phyloP scores from a whole-genome alignment of 2,329 filamentous ascomycete genomes.

The Sporothrix luriei region DNA sequence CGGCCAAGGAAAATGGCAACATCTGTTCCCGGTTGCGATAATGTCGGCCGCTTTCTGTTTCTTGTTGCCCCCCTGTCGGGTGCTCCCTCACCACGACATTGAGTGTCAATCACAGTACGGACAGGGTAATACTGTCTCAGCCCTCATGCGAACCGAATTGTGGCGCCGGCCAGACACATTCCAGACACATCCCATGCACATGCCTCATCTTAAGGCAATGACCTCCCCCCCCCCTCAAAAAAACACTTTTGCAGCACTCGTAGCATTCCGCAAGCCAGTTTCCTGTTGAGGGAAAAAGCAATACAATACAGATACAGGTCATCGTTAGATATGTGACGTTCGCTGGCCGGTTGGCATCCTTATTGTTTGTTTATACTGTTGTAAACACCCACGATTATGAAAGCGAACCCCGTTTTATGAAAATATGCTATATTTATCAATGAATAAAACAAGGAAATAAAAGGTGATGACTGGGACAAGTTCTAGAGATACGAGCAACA shows the following conservation, averaged over 20 bases:
- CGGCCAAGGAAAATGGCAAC: not conserved
- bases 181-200: not conserved
- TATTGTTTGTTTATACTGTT: not conserved
- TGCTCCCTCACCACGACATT: not conserved
- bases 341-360: not conserved
- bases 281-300: not conserved
- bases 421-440: too few relatives aligned
- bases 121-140: not conserved
- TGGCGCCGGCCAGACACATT: not conserved
- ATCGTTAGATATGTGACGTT: not conserved
- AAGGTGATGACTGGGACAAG: too few relatives aligned
- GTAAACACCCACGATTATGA: not conserved
- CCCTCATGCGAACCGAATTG: not conserved
- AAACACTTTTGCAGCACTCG: too few relatives aligned
- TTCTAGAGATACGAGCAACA: too few relatives aligned
- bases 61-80: not conserved
- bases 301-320: too few relatives aligned
- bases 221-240: too few relatives aligned
- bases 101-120: not conserved
- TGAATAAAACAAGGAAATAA: too few relatives aligned
- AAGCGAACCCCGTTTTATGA: too few relatives aligned
- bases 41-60: not conserved
- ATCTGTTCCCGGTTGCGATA: not conserved
- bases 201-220: not conserved
- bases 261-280: conserved; percentile 5